Base-by-base conservation (phyloP, 2,329 filamentous ascomycete species). In the Lecanicillium sp. region DNA sequence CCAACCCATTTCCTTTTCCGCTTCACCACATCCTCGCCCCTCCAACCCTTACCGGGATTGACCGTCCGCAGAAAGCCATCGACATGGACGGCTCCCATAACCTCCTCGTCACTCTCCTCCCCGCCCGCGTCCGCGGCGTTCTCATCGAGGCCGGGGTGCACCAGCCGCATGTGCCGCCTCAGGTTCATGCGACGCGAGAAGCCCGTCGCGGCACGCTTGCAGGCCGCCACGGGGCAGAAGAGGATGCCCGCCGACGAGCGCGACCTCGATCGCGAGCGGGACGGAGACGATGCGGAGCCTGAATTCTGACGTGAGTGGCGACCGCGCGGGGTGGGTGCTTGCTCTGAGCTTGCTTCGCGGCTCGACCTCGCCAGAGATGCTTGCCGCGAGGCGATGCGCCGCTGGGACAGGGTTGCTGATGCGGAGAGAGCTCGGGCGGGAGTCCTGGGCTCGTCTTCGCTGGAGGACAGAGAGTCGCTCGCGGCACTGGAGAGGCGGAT, bases 11-110 rank as follows among this genome's bases (percentile, higher is more conserved):
- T 56, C 39, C 53, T 50, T 48, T 50, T 59, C 35, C 56, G 52
- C 33, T 44, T 41, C 2, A 38, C 41, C 4, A 42, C 40, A 25
- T 66, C 63, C 25, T 54, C 58, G 2, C 55, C 63, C 29, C 68
- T 57, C 72, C 71, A 77, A 0, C 71, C 72, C 31, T 52, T 59
- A 6, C 65, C 59, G 1, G 64, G 56, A 41, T 64, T 60, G 37
- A 85, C 68, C 4, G 72, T 70, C 51, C 66, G 64, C 49, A 87
- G 47, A 50, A 83, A 87, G 0, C 81, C 77, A 55, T 87, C 81
- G 2, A 77, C 70, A 49, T 85, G 81, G 15, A 85, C 76, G 0
- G 68, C 80, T 1, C 79, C 81, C 8, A 68, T 48, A 49, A 77
- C 71, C 49, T 79, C 74, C 41, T 70, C 72, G 49, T 65, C 71